Evolutionary conservation across 2,329 filamentous ascomycete genomes (phyloP).

Genomic region (Scorias spongiosa): DNA sequence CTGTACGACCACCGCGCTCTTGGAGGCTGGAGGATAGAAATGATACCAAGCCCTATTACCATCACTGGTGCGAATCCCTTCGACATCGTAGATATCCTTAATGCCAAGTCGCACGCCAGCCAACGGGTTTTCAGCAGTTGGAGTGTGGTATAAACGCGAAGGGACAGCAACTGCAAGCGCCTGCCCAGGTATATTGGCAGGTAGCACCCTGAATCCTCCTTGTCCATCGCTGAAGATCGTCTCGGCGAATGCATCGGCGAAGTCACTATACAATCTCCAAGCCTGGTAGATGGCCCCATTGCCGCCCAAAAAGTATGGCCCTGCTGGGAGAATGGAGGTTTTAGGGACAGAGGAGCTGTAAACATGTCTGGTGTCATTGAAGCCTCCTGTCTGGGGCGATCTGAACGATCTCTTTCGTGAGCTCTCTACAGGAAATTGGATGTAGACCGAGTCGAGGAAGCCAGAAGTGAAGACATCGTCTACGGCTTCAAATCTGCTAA

Average conservation of each 20-base stretch:
- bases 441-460: slow-evolving; percentile 21
- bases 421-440: slow-evolving; percentile 9
- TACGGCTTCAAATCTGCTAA: slow-evolving; percentile 16
- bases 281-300: slow-evolving; percentile 33
- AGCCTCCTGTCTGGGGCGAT: not conserved
- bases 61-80: slow-evolving; percentile 39
- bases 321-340: slow-evolving; percentile 22
- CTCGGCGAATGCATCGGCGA: slow-evolving; percentile 35
- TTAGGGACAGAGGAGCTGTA: slow-evolving; percentile 7
- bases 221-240: slow-evolving; percentile 25
- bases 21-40: slow-evolving; percentile 32
- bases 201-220: slow-evolving; percentile 29
- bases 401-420: slow-evolving; percentile 1
- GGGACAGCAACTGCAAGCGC: slow-evolving; percentile 38
- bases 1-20: slow-evolving; percentile 37
- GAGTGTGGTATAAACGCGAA: slow-evolving; percentile 44
- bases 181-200: slow-evolving; percentile 28
- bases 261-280: slow-evolving; percentile 35
- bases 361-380: slow-evolving; percentile 7
- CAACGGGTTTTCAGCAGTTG: slow-evolving; percentile 38
- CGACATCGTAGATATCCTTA: slow-evolving; percentile 48
- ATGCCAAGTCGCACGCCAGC: slow-evolving; percentile 45
- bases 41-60: slow-evolving; percentile 45
- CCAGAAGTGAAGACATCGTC: slow-evolving; percentile 29
- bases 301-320: slow-evolving; percentile 36